Conservation (phyloP, 2,329 filamentous ascomycete genomes). For the Cladosporium sp. region DNA sequence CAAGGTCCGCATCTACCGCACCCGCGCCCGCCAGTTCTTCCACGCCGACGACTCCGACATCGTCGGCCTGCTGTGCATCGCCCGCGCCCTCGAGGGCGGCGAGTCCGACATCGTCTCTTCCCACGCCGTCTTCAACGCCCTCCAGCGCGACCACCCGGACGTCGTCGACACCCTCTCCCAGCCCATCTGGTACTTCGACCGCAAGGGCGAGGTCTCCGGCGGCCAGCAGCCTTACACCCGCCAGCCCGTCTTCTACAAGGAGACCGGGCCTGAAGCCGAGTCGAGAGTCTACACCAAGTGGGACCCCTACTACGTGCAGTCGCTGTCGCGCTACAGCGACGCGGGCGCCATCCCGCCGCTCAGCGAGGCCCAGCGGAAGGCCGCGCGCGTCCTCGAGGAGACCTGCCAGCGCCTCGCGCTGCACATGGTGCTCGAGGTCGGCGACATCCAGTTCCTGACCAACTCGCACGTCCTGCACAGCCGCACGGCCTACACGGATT, state of each 20-base stretch:
- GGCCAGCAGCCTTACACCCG: constrained; percentile 54
- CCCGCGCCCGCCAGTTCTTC: constrained; percentile 78
- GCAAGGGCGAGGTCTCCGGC: constrained; percentile 72
- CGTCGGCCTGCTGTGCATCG: constrained; percentile 75
- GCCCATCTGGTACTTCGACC: constrained; percentile 87
- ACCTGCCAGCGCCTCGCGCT: constrained; percentile 67
- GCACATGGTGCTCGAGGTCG: constrained; percentile 81
- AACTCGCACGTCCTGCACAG: constrained; percentile 79
- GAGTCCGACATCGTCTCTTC: constrained; percentile 75
- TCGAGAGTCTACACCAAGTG: constrained; percentile 71
- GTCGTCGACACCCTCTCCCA: constrained; percentile 67
- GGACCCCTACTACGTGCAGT: constrained; percentile 83
- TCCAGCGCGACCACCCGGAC: constrained; percentile 69
- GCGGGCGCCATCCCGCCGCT: constrained; percentile 66
- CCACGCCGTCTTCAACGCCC: constrained; percentile 74
- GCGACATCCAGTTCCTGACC: constrained; percentile 80
- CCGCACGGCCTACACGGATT: constrained; percentile 70
- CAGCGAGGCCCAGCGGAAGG: constrained; percentile 61
- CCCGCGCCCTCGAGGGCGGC: constrained; percentile 70
- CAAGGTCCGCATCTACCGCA: constrained; percentile 84
- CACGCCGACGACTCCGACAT: constrained; percentile 78
- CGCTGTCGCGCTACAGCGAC: constrained; percentile 67
- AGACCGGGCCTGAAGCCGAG: constrained; percentile 54
- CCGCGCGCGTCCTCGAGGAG: constrained; percentile 64
- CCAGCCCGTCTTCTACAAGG: constrained; percentile 62